Base-by-base conservation (phyloP, 23 red algal species). In the Cyanidiococcus yangmingshanensis region DNA sequence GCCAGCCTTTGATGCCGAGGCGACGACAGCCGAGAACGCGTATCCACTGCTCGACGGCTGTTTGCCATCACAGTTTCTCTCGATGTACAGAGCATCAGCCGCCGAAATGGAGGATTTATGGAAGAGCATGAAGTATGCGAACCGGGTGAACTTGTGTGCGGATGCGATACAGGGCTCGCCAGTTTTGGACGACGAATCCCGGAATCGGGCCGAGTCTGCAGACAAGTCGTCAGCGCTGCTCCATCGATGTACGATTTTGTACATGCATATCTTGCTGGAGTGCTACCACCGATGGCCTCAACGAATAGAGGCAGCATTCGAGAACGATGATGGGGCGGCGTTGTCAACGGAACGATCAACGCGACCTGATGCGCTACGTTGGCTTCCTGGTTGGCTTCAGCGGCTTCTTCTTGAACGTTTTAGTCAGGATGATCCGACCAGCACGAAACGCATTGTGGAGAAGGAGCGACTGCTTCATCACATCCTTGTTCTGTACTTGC, bases 11-110 rank as follows among this genome's bases (percentile, higher is more conserved):
- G 27, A 71, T 29, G 3, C n/a, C 12, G 32, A 25, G n/a, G 63
- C 63, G 63, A 32, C 32, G 63, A 25, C 21, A 71, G 16, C 63
- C 27, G 63, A 71, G 32, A 25, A 7, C 3, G 63, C 63, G 63
- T 71, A 32, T 71, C 63, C 63, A 7, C 63, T 71, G 63, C 32
- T 71, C 16, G 63, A 29, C 27, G 63, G 63, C 63, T 71, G 63
- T 30, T 29, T 71, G 12, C 63, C 63, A 29, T 17, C 16, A 2
- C 63, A 29, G 12, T 71, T 25, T 30, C 32, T 35, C n/a, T 27
- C 12, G 7, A 30, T 30, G 27, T 71, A 35, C 63, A 54, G 21
- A 21, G 21, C 12, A 7, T 15, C 7, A 15, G 45, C 45, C 45
- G 21, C 45, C 45, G 45, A 54, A 54, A 7, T 54, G 7, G 45